Conservation (phyloP, 1,139 yeast genomes). For the Geotrichum fermentans region DNA sequence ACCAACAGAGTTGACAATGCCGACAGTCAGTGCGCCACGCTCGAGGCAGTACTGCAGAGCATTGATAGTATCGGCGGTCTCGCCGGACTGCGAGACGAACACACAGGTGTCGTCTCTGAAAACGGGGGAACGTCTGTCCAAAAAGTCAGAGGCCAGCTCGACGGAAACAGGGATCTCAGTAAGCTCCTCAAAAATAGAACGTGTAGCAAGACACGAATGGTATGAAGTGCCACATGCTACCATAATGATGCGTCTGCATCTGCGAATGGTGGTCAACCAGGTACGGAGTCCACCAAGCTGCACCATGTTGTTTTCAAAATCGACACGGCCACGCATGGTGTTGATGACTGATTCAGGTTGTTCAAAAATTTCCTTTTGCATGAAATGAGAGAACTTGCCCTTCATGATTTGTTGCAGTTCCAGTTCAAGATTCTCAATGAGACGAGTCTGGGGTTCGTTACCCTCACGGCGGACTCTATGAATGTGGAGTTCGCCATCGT, state of each 20-base stretch:
- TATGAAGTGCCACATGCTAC: slow-evolving; percentile 99
- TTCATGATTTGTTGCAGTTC: slow-evolving; percentile 97
- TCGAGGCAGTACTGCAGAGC: slow-evolving; percentile 95
- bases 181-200: slow-evolving; percentile 93
- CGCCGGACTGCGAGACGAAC: slow-evolving; percentile 98
- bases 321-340: slow-evolving; percentile 99
- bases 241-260: slow-evolving; percentile 95
- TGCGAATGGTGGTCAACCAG: slow-evolving; percentile 81
- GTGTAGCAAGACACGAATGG: slow-evolving; percentile 95
- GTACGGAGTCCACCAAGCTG: slow-evolving; percentile 87
- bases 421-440: slow-evolving; percentile 94
- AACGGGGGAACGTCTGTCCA: slow-evolving; percentile 92
- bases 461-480: slow-evolving; percentile 92
- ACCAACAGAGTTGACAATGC: slow-evolving; percentile 93
- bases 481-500: slow-evolving; percentile 96
- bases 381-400: slow-evolving; percentile 92
- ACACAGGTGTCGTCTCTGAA: slow-evolving; percentile 97
- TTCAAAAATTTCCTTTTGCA: slow-evolving; percentile 98
- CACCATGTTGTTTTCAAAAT: slow-evolving; percentile 72
- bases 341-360: slow-evolving; percentile 97
- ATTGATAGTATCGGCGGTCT: slow-evolving; percentile 96
- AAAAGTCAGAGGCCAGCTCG: slow-evolving; percentile 94
- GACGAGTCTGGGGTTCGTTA: slow-evolving; percentile 89
- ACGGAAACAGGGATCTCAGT: slow-evolving; percentile 95
- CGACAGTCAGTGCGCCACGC: slow-evolving; percentile 95